These are phyloP conservation scores for Beta macrorhiza DNA, from an alignment of 179 eudicot genomes.

Conservation along the genomic window DNA sequence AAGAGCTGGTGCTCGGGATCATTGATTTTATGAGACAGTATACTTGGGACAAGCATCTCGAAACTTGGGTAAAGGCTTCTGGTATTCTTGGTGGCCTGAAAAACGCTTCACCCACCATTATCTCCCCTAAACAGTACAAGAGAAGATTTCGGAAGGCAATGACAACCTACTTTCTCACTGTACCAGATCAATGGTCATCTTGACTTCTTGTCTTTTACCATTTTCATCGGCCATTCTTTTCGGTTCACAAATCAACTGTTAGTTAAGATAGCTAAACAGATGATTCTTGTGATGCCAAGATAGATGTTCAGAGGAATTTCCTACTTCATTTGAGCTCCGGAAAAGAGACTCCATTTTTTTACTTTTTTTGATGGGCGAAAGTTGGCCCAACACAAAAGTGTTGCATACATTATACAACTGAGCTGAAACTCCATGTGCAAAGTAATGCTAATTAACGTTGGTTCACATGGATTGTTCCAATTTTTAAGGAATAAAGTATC, in stretches of 20 bases:
- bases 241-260: conserved; percentile 12
- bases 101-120: conserved; percentile 81
- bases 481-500: not conserved
- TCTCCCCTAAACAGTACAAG: conserved; percentile 95
- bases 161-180: conserved; percentile 90
- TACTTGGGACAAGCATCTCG: conserved; percentile 99
- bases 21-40: conserved; percentile 95
- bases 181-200: conserved; percentile 91
- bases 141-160: conserved; percentile 92
- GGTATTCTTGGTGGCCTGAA: conserved; percentile 93
- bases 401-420: not conserved
- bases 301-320: conserved; percentile 16
- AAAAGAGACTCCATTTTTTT: not conserved
- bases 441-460: not conserved
- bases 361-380: conserved; percentile 13
- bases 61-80: conserved; percentile 99
- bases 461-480: conserved; percentile 2
- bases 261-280: conserved; percentile 16
- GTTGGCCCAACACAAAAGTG: conserved; percentile 17
- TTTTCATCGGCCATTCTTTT: conserved; percentile 15
- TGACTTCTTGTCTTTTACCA: conserved; percentile 18
- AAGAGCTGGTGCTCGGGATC: conserved; percentile 86
- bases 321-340: conserved; percentile 17
- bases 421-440: conserved; percentile 1
- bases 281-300: conserved; percentile 23